Percentiles rank a stretch among this genome's conserved stretches.
Evolutionary conservation across 2,329 filamentous ascomycete genomes (phyloP).

Genomic region (Cercospora citrullina): DNA sequence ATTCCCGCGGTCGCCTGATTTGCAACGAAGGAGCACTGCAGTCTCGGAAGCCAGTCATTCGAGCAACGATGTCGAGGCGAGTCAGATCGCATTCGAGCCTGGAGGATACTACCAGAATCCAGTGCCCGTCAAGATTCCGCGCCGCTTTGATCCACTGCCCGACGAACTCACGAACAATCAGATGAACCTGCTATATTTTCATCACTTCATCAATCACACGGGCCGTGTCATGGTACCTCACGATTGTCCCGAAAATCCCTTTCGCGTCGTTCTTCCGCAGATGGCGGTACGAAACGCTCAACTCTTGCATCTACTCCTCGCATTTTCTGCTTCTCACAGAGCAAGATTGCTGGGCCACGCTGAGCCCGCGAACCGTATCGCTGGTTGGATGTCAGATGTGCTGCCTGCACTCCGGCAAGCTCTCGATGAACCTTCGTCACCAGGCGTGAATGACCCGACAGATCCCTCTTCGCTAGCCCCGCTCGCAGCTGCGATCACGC

Average conservation of each 20-base stretch:
- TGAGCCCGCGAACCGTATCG: conserved; percentile 75
- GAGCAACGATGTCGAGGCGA: conserved; percentile 31
- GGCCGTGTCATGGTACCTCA: conserved; percentile 65
- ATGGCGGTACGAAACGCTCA: conserved; percentile 70
- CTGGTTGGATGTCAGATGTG: conserved; percentile 76
- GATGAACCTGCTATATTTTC: conserved; percentile 77
- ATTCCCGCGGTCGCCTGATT: conserved; percentile 36
- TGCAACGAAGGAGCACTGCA: conserved; percentile 34
- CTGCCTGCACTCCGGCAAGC: conserved; percentile 70
- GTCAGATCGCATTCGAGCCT: conserved; percentile 55
- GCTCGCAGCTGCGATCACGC: conserved; percentile 80
- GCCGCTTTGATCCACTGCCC: conserved; percentile 58
- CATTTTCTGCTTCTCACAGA: conserved; percentile 82
- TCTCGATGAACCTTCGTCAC: conserved; percentile 44
- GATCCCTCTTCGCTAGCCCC: conserved; percentile 69
- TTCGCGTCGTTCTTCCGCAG: conserved; percentile 61
- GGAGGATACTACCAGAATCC: conserved; percentile 70
- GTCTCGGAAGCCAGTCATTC: conserved; percentile 34
- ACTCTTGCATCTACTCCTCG: conserved; percentile 72
- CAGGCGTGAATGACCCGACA: conserved; percentile 40
- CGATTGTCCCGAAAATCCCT: conserved; percentile 62
- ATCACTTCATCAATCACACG: conserved; percentile 77
- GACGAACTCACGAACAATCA: conserved; percentile 64
- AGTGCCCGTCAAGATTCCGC: conserved; percentile 64
- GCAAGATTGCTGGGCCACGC: conserved; percentile 71